phyloP scores from a whole-genome alignment of 768 basidiomycete species.

The Leccinellum luteum region DNA sequence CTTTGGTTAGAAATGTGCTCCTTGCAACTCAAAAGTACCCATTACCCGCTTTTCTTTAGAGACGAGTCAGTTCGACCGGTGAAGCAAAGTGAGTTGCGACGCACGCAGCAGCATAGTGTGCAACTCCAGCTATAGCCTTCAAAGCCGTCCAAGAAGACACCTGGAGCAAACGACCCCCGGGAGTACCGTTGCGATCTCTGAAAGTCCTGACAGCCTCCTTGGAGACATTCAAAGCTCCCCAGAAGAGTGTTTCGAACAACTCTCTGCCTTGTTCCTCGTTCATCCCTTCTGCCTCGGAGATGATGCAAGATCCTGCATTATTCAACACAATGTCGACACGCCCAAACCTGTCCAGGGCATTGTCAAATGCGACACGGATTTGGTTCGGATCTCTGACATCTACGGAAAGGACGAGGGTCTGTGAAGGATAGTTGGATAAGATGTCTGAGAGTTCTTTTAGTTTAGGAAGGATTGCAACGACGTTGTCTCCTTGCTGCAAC shows the following conservation, averaged over 20 bases:
- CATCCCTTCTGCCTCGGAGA: slow-evolving; percentile 39
- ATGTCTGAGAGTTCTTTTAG: slow-evolving; percentile 29
- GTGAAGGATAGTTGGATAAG: slow-evolving; percentile 24
- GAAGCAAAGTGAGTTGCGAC: slow-evolving; percentile 4
- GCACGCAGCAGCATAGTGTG: slow-evolving; percentile 28
- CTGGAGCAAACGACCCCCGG: slow-evolving; percentile 40
- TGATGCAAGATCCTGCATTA: slow-evolving; percentile 36
- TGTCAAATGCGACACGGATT: slow-evolving; percentile 35
- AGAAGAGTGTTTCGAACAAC: slow-evolving; percentile 40
- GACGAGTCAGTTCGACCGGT: background rate
- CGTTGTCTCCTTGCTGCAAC: slow-evolving; percentile 38
- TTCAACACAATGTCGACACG: slow-evolving; percentile 45
- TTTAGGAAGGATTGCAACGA: slow-evolving; percentile 42
- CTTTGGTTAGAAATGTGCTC: background rate
- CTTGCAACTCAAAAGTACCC: background rate
- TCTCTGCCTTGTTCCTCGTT: slow-evolving; percentile 32
- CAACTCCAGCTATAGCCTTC: slow-evolving; percentile 19
- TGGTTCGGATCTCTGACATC: slow-evolving; percentile 37
- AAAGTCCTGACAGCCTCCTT: slow-evolving; percentile 34
- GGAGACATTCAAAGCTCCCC: slow-evolving; percentile 35
- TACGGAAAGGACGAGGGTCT: slow-evolving; percentile 37
- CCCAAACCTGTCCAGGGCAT: slow-evolving; percentile 36
- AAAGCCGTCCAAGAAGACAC: slow-evolving; percentile 29
- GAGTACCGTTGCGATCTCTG: slow-evolving; percentile 38
- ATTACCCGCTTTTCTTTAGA: slow-evolving; percentile 27